Evolutionary conservation across 176 grass and related monocot species (phyloP), one percentile per base, ranked within the genome.

Genomic region (Oryza meridionalis): DNA sequence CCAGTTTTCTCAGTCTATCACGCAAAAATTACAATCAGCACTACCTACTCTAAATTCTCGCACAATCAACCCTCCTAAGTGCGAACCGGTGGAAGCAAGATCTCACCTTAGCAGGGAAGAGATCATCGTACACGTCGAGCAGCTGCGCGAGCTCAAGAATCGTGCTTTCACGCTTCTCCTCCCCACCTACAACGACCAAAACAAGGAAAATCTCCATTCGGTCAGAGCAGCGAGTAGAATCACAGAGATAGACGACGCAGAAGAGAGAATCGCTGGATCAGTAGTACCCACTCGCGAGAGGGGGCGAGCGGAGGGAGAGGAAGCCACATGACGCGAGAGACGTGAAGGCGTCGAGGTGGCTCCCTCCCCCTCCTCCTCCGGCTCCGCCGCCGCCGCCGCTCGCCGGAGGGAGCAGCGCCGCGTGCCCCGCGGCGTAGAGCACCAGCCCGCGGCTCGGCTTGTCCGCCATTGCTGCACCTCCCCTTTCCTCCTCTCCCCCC

Each of bases 401-500:
- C 33, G 65, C 8, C 17, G 77, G 21, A 40, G 92, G 66, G 47
- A 94, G 63, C 58, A 85, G 63, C 55, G 87, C 67, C 9, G 93
- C 91, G 83, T 93, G 85, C 47, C 91, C 96, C 42, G 90, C 93
- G 83, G 89, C 93, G 86, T 98, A 98, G 46, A 95, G 74, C 47
- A 98, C 89, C 73, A 98, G 87, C 43, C 86, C 87, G 35, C 95
- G 88, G 89, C 93, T 98, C 85, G 93, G 91, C 85, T 90, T 98
- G 85, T 98, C 96, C 43, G 96, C 96, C 96, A 98, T 98, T 79
- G 80, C 68, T 59, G 26, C 62, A 26, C 29, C 62, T 24, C 32
- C 37, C 37, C 22, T 51, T 42, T 35, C 42, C 27, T 35, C 42
- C 27, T 64, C 32, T 58, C 12, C 21, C 16, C 55, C 29, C 29